Conservation (phyloP, 1,284 basidiomycete genomes). For the Sutorius eximius region DNA sequence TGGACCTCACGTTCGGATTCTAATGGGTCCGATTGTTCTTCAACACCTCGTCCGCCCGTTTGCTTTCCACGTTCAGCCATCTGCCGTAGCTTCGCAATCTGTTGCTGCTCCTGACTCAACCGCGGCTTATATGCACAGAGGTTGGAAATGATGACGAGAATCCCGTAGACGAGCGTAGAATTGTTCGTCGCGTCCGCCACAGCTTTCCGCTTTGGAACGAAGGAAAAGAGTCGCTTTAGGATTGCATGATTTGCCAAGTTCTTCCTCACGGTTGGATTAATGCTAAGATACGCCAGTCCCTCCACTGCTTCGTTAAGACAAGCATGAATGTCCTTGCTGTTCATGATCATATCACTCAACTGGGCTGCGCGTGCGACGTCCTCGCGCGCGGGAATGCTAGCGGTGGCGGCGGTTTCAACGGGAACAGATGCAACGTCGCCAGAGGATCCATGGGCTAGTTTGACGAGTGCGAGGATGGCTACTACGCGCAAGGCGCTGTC, state of each 20-base stretch:
- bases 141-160: constrained; percentile 74
- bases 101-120: constrained; percentile 75
- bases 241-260: constrained; percentile 59
- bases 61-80: constrained; percentile 61
- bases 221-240: constrained; percentile 59
- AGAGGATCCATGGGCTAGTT: constrained; percentile 62
- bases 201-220: constrained; percentile 53
- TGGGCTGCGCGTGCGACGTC: constrained; percentile 52
- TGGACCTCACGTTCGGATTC: constrained; percentile 68
- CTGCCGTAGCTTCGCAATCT: constrained; percentile 72
- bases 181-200: constrained; percentile 32
- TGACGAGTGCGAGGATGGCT: constrained; percentile 75
- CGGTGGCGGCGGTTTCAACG: constrained; percentile 24
- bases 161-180: constrained; percentile 69
- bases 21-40: constrained; percentile 37
- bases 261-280: constrained; percentile 66
- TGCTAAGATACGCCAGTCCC: constrained; percentile 79
- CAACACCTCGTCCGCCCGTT: constrained; percentile 14
- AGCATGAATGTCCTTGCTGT: constrained; percentile 37
- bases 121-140: constrained; percentile 68
- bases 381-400: constrained; percentile 34
- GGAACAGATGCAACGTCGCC: constrained; percentile 45
- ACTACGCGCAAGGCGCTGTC: constrained; percentile 55
- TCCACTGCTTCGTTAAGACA: constrained; percentile 70
- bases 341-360: constrained; percentile 59